Base-by-base conservation (phyloP, 768 basidiomycete species). In the Lentinula detonsa region DNA sequence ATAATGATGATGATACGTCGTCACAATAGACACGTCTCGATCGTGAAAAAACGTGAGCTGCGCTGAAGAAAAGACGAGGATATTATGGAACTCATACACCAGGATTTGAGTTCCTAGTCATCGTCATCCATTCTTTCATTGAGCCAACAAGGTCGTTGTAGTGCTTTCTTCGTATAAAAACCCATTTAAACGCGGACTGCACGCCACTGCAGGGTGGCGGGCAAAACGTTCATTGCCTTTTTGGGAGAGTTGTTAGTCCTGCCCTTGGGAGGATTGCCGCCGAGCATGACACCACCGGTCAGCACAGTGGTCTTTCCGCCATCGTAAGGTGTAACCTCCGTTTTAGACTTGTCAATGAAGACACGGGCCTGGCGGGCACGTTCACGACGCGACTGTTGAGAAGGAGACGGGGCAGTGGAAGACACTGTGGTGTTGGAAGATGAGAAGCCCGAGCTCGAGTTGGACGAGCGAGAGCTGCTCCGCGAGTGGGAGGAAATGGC, bases 251-350 rank as follows among this genome's bases (percentile, higher is more conserved):
- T 65, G 69, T 69, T 68, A 67, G 67, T 61, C 64, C 74, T 69
- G 57, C 70, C 61, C 60, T 73, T 69, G 64, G 75, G 78, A 42
- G 79, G 70, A 63, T 69, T 77, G 53, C 77, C 78, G 54, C 90
- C 90, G 63, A 93, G 87, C 91, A 93, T 93, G 65, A 92, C 90
- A 64, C 90, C 91, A 60, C 91, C 91, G 2, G 90, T 91, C 66
- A 93, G 83, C 54, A 92, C 90, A 33, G 90, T 91, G 57, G 91
- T 93, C 81, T 91, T 91, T 64, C 91, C 91, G 60, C 90, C 90
- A 65, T 93, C 90, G 67, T 93, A 93, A 67, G 88, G 88, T 51
- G 90, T 92, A 64, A 92, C 88, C 49, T 88, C 88, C 58, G 74
- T 91, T 78, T 86, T 92, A 68, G 85, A 74, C 21, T 78, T 82